Base-by-base conservation (phyloP, 2,329 filamentous ascomycete genomes). In the Xylaria sp. region DNA sequence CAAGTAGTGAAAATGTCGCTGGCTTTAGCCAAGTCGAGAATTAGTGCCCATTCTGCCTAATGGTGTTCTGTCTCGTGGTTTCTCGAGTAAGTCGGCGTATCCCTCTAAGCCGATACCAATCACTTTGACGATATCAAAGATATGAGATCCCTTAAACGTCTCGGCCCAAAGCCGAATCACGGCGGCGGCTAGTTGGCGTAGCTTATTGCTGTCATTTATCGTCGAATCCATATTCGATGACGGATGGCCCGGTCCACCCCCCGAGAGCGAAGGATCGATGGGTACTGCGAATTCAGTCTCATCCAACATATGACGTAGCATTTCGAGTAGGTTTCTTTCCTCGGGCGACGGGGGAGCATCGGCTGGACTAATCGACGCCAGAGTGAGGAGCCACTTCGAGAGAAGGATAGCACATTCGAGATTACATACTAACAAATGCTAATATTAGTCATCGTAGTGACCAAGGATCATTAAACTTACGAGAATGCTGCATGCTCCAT, bases 251-350 rank as follows among this genome's bases (percentile, higher is more conserved):
- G 73, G 72, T 15, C 73, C 73, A 17, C 73, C 74, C 4, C 77
- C 80, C 0, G 80, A 77, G 15, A 86, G 75, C 2, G 83, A 85
- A 3, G 84, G 83, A 51, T 87, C 85, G 43, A 86, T 81, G 1
- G 85, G 83, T 3, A 87, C 83, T 6, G 85, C 84, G 65, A 87
- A 87, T 67, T 87, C 85, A 0, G 85, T 87, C 72, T 88, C 85
- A 66, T 87, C 83, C 10, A 88, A 76, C 79, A 87, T 85, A 23
- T 81, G 80, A 15, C 83, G 79, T 19, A 87, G 77, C 71, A 81
- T 86, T 52, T 85, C 81, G 29, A 87, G 75, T 3, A 88, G 75
- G 49, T 78, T 80, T 67, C 78, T 81, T 68, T 87, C 85, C 19
- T 87, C 85, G 0, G 73, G 71, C 0, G 83, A 80, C 7, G 79